Base-by-base conservation (phyloP, 23 red algal species). In the Gracilariopsis chorda region DNA sequence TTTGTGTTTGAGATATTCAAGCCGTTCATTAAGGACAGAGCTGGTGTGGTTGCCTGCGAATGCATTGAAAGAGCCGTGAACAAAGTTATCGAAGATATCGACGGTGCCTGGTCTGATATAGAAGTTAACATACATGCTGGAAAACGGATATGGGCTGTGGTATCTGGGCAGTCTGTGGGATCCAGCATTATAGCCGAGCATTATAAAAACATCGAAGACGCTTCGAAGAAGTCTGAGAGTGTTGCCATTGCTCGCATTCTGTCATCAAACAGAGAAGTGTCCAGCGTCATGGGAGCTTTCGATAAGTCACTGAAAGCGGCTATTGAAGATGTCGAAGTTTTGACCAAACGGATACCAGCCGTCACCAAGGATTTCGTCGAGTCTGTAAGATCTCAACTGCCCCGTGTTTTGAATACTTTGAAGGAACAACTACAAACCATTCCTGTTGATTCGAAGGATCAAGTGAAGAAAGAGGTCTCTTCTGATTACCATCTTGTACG, bases 1-100 rank as follows among this genome's bases (percentile, higher is more conserved):
- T 82, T 80, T 82, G 88, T 80, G 59, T 80, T 91, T 48, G 59
- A 74, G 14, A 91, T 91, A 21, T 80, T 91, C 33, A 82, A 80
- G 48, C 77, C 88, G 0, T 65, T 82, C 36, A 91, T 91, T 49
- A 74, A 59, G 43, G 88, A 91, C 24, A 51, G 88, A 39, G 88
- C 88, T 11, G 65, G 48, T 2, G 63, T 57, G 21, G 75, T 91
- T 24, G 88, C 77, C 16, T 25, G 51, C 6, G 61, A 72, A 61
- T 91, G 62, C 41, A 72, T 91, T 47, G 25, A 82, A 69, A 23
- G 63, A 51, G 52, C 77, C 3, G 88, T 82, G 20, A 61, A 91
- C 17, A 82, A 53, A 14, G 88, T 56, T 8, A 16, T 91, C 24
- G 42, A 65, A 49, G 62, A 82, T 59, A 80, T 91, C 41, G 45